Base-by-base conservation (phyloP, 306 rosid genomes). In the Medicago truncatula region DNA sequence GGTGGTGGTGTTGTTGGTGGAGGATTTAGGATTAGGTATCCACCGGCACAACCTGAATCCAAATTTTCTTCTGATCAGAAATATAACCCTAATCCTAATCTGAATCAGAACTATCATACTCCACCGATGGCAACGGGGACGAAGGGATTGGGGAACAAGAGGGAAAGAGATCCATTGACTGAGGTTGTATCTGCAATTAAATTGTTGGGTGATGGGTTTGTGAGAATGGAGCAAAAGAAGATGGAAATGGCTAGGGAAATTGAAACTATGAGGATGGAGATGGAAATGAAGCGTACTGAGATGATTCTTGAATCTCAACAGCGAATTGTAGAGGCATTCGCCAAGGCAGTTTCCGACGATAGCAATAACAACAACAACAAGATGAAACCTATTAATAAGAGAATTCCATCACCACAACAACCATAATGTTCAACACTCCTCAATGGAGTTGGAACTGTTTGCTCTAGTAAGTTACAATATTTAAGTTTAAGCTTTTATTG, bases 221-320 rank as follows among this genome's bases (percentile, higher is more conserved):
- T 92, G 75, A 90, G 90, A 53, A 89, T 88, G 91, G 99, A 96
- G 73, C 86, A 93, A 81, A 96, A 89, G 96, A 96, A 92, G 87
- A 96, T 96, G 92, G 98, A 96, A 81, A 96, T 92, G 99, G 96
- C 98, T 0, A 89, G 92, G 76, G 97, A 96, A 80, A 89, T 96
- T 3, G 99, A 96, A 44, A 71, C 87, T 0, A 92, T 87, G 90
- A 61, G 99, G 68, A 92, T 92, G 98, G 99, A 96, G 31, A 96
- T 92, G 98, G 99, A 96, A 79, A 90, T 92, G 90, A 96, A 96
- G 78, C 87, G 98, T 31, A 92, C 97, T 0, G 93, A 92, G 87
- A 92, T 92, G 98, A 92, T 96, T 74, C 75, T 96, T 50, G 93
- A 92, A n/a, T 96, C 99, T 0, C 99, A 96, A 76, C 97, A 89